phyloP scores from a whole-genome alignment of 129 eudicot species.

The Pulicaria dysenterica region DNA sequence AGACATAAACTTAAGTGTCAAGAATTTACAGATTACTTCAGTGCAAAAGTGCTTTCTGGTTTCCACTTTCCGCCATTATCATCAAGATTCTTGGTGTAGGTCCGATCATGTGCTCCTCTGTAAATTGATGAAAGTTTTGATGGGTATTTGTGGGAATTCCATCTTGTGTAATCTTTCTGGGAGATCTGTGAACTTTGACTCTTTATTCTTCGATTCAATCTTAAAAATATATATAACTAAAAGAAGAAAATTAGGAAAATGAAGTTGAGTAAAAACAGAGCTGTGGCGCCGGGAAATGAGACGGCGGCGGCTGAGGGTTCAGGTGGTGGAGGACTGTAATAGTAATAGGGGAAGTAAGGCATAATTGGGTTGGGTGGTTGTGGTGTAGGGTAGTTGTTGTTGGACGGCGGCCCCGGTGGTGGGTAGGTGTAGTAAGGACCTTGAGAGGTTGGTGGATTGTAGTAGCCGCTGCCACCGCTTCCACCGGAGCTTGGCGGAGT shows the following conservation, averaged over 20 bases:
- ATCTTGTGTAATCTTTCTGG: constrained; percentile 1
- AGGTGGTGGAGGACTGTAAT: constrained; percentile 73
- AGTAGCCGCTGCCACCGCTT: constrained; percentile 23
- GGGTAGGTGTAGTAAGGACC: constrained; percentile 40
- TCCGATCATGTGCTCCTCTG: neutral
- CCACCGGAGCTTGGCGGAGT: constrained; percentile 49
- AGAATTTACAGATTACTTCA: constrained; percentile 54
- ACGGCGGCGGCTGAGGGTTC: constrained; percentile 27
- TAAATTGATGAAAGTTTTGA: neutral
- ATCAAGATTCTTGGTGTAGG: neutral
- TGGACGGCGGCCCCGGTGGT: constrained; percentile 42
- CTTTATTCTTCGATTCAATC: constrained; percentile 6
- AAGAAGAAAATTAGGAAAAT: constrained; percentile 19
- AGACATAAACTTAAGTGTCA: constrained; percentile 36
- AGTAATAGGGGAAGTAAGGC: constrained; percentile 86
- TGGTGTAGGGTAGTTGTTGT: constrained; percentile 51
- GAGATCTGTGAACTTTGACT: neutral
- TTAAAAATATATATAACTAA: constrained; percentile 5
- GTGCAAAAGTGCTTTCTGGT: neutral
- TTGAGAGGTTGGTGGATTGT: constrained; percentile 44
- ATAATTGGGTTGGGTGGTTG: constrained; percentile 94
- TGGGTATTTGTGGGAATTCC: neutral
- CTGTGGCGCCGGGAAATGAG: constrained; percentile 22
- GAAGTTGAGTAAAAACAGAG: constrained; percentile 20
- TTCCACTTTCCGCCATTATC: constrained; percentile 32